Base-by-base conservation (phyloP, 805 yeast genomes). In the Candida vartiovaarae region DNA sequence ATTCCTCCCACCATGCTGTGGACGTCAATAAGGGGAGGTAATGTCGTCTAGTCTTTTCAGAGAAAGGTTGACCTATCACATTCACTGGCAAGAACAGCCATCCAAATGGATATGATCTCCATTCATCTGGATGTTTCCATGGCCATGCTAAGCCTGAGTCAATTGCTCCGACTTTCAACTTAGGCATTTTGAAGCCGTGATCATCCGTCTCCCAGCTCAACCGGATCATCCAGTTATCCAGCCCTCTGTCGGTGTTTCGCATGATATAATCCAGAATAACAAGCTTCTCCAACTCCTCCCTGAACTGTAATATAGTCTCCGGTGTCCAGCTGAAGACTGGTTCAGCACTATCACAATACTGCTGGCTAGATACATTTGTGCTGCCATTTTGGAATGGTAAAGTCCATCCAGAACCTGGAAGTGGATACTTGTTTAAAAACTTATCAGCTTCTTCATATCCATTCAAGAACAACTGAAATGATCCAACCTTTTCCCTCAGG, bases 111-210 rank as follows among this genome's bases (percentile, higher is more conserved):
- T 80, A 83, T 1, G 86, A 79, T 43, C 90, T 63, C 87, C 89
- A 82, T 55, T 82, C 88, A 60, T 83, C 85, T 0, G 90, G 90
- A 50, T 82, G 87, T 54, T 83, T 82, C 88, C 88, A 83, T 5
- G 91, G 90, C 52, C 80, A 82, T 0, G 89, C 71, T 29, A 83
- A 65, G 0, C 89, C 89, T 11, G 85, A 80, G 54, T 83, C 90
- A 37, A 83, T 83, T 1, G 90, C 91, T 3, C 86, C 88, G 29
- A 83, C 67, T 40, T 66, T 70, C 10, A 83, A 46, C 1, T 34
- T 44, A 0, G 82, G 82, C 11, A 49, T 50, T 47, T 59, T 56
- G 6, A 38, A 35, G 8, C 54, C 50, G 30, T 56, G 51, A 0
- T 42, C 44, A 6, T n/a, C 38, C 5, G 48, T 45, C 15, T 52